Conservation (phyloP, 345 rosid species). For the Populus davidiana region DNA sequence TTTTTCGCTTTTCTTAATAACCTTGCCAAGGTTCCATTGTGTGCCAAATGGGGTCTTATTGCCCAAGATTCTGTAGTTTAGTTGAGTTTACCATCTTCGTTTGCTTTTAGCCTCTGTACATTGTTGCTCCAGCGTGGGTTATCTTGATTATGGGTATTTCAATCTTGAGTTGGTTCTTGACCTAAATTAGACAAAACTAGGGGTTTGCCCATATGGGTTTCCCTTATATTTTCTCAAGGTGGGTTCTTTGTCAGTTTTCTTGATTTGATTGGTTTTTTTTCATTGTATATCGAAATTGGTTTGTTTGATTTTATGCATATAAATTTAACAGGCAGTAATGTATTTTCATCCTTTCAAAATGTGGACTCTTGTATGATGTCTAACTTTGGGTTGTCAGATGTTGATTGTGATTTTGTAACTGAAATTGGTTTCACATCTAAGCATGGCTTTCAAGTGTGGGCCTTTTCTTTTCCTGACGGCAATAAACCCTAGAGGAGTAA, state of each 20-base stretch:
- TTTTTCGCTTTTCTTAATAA: background rate
- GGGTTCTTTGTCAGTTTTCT: background rate
- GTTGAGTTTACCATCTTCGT: conserved; percentile 1
- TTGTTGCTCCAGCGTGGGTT: background rate
- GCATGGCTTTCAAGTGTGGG: background rate
- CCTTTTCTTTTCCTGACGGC: background rate
- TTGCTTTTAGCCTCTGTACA: background rate
- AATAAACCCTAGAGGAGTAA: background rate
- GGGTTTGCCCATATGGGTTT: background rate
- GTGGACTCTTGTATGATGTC: background rate
- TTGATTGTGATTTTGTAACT: too few relatives aligned
- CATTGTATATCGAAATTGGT: background rate
- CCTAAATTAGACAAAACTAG: background rate
- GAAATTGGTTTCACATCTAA: background rate
- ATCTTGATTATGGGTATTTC: background rate
- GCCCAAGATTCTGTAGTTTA: background rate
- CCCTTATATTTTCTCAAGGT: background rate
- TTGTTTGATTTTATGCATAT: background rate
- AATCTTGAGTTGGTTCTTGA: background rate
- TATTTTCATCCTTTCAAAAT: background rate
- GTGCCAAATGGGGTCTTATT: conserved; percentile 1
- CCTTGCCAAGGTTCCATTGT: background rate
- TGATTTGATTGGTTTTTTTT: background rate
- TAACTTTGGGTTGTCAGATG: background rate
- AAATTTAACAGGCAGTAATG: background rate